phyloP scores from a whole-genome alignment of 2,329 filamentous ascomycete species.

The Ilyonectria sp. region DNA sequence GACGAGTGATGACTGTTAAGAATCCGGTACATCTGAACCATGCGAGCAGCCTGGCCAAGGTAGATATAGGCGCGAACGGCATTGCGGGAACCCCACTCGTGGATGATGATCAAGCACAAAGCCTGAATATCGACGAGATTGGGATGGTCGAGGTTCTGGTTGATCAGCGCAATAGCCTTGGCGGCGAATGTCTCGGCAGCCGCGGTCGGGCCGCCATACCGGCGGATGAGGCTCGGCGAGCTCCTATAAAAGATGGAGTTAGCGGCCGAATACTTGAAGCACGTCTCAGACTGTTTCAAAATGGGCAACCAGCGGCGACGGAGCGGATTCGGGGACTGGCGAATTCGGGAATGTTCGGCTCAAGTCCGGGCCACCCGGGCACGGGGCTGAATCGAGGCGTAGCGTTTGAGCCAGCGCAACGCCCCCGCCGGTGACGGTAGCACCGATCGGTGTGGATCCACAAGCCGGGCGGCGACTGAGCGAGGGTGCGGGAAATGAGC shows the following conservation, averaged over 20 bases:
- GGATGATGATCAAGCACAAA: slow-evolving; percentile 72
- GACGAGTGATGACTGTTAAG: slow-evolving; percentile 68
- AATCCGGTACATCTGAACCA: slow-evolving; percentile 76
- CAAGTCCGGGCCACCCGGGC: slow-evolving; percentile 38
- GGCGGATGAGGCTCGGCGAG: slow-evolving; percentile 70
- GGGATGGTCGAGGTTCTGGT: slow-evolving; percentile 72
- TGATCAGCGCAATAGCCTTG: slow-evolving; percentile 71
- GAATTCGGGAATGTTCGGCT: slow-evolving; percentile 42
- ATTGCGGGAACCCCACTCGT: slow-evolving; percentile 75
- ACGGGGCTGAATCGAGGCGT: slow-evolving; percentile 17
- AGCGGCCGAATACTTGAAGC: slow-evolving; percentile 24
- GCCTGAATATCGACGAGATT: slow-evolving; percentile 74
- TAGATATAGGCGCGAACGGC: slow-evolving; percentile 76
- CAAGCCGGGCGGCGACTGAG: slow-evolving; percentile 42
- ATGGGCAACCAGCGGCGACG: slow-evolving; percentile 18
- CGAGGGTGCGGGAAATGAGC: slow-evolving; percentile 41
- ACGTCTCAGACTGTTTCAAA: slow-evolving; percentile 15
- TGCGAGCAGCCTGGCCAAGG: slow-evolving; percentile 73
- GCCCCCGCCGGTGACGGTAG: slow-evolving; percentile 35
- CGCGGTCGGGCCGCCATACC: slow-evolving; percentile 69
- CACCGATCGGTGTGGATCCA: slow-evolving; percentile 47
- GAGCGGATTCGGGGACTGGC: slow-evolving; percentile 23
- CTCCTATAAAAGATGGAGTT: slow-evolving; percentile 57
- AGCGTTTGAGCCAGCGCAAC: slow-evolving; percentile 1
- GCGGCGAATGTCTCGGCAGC: slow-evolving; percentile 73